Conservation (phyloP, 805 yeast genomes). For the Candida sanyiensis region DNA sequence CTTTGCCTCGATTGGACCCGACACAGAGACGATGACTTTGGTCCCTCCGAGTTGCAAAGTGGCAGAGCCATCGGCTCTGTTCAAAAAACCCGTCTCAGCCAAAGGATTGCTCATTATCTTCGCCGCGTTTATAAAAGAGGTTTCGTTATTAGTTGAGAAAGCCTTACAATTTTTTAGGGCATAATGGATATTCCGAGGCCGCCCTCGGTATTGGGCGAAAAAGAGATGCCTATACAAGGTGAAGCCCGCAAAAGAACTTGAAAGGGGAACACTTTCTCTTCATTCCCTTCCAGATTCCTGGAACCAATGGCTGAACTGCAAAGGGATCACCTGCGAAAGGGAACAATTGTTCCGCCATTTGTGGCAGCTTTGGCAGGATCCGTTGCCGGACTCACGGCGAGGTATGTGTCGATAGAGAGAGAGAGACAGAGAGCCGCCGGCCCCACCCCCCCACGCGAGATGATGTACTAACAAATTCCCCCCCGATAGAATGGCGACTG, state of each 20-base stretch:
- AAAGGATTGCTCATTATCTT: slow-evolving; percentile 8
- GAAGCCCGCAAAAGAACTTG: too few species aligned
- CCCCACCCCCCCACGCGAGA: too few species aligned
- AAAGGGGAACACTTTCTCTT: too few species aligned
- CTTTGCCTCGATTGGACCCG: slow-evolving; percentile 89
- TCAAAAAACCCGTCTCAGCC: slow-evolving; percentile 29
- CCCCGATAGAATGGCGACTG: slow-evolving; percentile 45
- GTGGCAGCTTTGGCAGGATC: slow-evolving; percentile 42
- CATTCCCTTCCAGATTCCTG: too few species aligned
- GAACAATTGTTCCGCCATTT: slow-evolving; percentile 35
- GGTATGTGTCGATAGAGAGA: slow-evolving; percentile 16
- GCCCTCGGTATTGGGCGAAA: too few species aligned
- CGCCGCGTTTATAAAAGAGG: too few species aligned
- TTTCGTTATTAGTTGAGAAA: too few species aligned
- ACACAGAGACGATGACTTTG: slow-evolving; percentile 65
- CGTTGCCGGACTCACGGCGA: slow-evolving; percentile 38
- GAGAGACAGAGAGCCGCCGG: slow-evolving; percentile 5
- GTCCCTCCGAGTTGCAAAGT: slow-evolving; percentile 45
- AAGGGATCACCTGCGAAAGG: slow-evolving; percentile 39
- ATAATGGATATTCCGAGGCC: too few species aligned
- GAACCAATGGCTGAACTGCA: too few species aligned
- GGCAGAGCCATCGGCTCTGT: slow-evolving; percentile 79
- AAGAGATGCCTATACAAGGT: too few species aligned
- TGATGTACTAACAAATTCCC: neutral
- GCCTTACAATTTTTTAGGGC: too few species aligned